phyloP scores from a whole-genome alignment of 257 asterid genomes.

The Salvia rosmarinus region DNA sequence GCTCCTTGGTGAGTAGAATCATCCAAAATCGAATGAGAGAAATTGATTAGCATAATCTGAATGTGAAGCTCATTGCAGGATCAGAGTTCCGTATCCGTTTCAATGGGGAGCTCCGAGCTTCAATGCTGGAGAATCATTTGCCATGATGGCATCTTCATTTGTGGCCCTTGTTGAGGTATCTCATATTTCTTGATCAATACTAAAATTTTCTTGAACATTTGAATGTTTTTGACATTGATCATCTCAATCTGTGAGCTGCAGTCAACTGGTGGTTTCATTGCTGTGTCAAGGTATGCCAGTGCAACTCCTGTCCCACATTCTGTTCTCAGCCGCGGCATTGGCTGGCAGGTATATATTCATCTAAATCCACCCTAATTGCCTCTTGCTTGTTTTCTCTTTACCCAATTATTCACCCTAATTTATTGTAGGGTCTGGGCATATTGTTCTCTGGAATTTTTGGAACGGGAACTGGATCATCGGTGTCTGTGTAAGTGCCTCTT shows the following conservation, averaged over 20 bases:
- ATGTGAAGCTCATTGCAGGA: conserved; percentile 51
- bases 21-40: not conserved
- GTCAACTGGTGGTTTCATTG: conserved; percentile 92
- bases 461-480: conserved; percentile 90
- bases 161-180: conserved; percentile 86
- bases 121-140: conserved; percentile 91
- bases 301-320: conserved; percentile 97
- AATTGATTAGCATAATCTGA: too few species aligned
- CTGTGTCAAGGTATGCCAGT: conserved; percentile 88
- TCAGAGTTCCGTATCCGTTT: conserved; percentile 88
- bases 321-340: conserved; percentile 91
- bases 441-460: conserved; percentile 83
- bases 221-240: not conserved
- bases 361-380: too few species aligned
- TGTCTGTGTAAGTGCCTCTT: conserved; percentile 69
- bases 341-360: conserved; percentile 78
- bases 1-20: conserved; percentile 74
- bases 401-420: too few species aligned
- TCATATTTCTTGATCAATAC: not conserved
- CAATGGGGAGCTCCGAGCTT: conserved; percentile 98
- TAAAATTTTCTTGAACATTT: not conserved
- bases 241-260: conserved; percentile 32
- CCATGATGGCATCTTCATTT: conserved; percentile 94
- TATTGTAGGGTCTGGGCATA: conserved; percentile 76
- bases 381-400: too few species aligned